Evolutionary conservation across 2,329 filamentous ascomycete species (phyloP), one percentile per base, ranked within the genome.

Genomic region (Thelonectria olida): DNA sequence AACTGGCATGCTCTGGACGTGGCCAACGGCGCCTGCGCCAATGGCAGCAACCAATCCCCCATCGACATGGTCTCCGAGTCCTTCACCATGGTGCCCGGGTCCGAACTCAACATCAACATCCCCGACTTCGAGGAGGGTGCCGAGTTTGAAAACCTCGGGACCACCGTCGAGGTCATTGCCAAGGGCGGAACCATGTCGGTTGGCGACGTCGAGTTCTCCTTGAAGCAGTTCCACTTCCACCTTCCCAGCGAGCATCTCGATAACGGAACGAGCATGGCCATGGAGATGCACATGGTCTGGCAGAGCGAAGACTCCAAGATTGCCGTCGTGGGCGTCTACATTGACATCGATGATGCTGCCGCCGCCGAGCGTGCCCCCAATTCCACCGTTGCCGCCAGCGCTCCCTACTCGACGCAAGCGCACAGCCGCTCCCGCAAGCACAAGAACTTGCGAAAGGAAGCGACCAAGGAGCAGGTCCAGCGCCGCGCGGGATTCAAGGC

Each of bases 211-310:
- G 69, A 75, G 15, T 86, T 81, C 72, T 69, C 65, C 0, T 76
- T 87, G 13, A 75, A 74, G 47, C 85, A 88, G 66, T 88, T 87
- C 75, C 86, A 88, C 73, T 85, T 88, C 75, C 86, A 88, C 69
- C 84, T 84, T 0, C 85, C 86, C 1, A 84, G 83, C 42, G 86
- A 89, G 77, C 86, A 89, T 67, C 79, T 81, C 47, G 76, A 88
- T 71, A 65, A 80, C 69, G 72, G 79, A 7, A 66, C 63, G 0
- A 72, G 68, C 48, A 57, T 65, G 47, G 69, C 72, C 22, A 73
- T 73, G 73, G 64, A 77, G 70, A 65, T 70, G 63, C 70, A 75
- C 58, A 68, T 75, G 65, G 73, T 74, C 2, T 74, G 72, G 53
- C 15, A 65, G 9, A 67, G 64, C 12, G 55, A 49, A 2, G 65